Base-by-base conservation (phyloP, 768 basidiomycete genomes). In the Udeniomyces megalosporus region DNA sequence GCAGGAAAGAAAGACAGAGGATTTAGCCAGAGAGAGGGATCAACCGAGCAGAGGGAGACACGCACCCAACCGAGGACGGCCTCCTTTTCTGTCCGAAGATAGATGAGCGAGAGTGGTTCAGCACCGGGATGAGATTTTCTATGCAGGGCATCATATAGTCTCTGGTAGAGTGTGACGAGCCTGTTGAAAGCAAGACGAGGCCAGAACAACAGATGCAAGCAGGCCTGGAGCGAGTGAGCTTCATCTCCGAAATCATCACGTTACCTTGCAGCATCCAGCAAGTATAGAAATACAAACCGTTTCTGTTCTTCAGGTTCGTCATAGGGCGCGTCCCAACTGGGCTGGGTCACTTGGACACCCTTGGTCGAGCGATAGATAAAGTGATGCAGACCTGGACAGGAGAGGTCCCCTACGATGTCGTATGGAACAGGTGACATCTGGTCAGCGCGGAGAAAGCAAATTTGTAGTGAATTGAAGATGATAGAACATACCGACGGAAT, bases 61-160 rank as follows among this genome's bases (percentile, higher is more conserved):
- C 85, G 61, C 71, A 96, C 92, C 93, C 95, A 96, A 49, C 89
- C 93, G 77, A 97, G 81, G 29, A 93, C 82, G 59, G 84, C 83
- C 75, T 96, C 95, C 49, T 82, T 81, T 60, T 86, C 83, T 0
- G 89, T 90, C 8, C 82, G 81, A 14, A 93, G 77, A 70, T 87
- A 95, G 66, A 93, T 85, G 64, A 97, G 74, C 73, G 91, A 92
- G 66, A 93, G 76, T 0, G 85, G 79, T 2, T 80, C 80, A 58
- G 81, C 81, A 69, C 68, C 64, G 34, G 90, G 88, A 1, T 86
- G 84, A 0, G 90, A 90, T 68, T 86, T 86, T 8, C 85, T 86
- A 69, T 97, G 93, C 20, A 99, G 84, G 0, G 83, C 81, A 68
- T 96, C 91, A 68, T 92, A 85, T 4, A 95, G 72, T 6, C 76